Evolutionary conservation across 202 grass and related monocot genomes (phyloP).

Genomic region (Dendrocalamus latiflorus): DNA sequence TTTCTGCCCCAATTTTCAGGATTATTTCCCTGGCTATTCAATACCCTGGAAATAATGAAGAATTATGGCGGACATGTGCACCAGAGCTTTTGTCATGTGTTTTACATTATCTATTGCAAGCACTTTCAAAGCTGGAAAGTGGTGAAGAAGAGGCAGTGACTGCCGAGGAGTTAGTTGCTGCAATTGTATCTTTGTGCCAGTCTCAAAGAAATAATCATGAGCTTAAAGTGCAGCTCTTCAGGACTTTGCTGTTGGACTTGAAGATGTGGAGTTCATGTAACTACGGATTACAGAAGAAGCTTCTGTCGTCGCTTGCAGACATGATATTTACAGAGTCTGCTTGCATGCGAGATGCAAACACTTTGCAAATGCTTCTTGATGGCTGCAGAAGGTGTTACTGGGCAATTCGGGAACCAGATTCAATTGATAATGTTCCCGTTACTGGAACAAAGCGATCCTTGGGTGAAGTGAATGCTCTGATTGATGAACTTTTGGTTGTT

Average conservation of each 20-base stretch:
- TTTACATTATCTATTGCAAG: too few species aligned
- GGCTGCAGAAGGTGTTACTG: too few species aligned
- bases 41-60: conserved; percentile 92
- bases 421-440: conserved; percentile 60
- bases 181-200: conserved; percentile 85
- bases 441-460: conserved; percentile 54
- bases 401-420: conserved; percentile 68
- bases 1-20: conserved; percentile 86
- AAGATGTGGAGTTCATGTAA: conserved; percentile 93
- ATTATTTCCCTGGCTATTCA: conserved; percentile 85
- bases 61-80: conserved; percentile 71
- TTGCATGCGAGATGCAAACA: conserved; percentile 89
- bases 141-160: conserved; percentile 43
- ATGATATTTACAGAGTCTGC: conserved; percentile 87
- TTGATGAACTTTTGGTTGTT: conserved; percentile 96
- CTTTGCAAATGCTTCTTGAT: conserved; percentile 97
- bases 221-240: conserved; percentile 90
- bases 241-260: conserved; percentile 81
- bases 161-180: conserved; percentile 82
- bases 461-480: conserved; percentile 86
- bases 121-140: too few species aligned
- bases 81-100: conserved; percentile 82
- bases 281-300: conserved; percentile 96
- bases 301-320: conserved; percentile 97
- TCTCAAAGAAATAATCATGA: conserved; percentile 74